Conservation (phyloP, 2,329 filamentous ascomycete species). For the Orbilia javanica region DNA sequence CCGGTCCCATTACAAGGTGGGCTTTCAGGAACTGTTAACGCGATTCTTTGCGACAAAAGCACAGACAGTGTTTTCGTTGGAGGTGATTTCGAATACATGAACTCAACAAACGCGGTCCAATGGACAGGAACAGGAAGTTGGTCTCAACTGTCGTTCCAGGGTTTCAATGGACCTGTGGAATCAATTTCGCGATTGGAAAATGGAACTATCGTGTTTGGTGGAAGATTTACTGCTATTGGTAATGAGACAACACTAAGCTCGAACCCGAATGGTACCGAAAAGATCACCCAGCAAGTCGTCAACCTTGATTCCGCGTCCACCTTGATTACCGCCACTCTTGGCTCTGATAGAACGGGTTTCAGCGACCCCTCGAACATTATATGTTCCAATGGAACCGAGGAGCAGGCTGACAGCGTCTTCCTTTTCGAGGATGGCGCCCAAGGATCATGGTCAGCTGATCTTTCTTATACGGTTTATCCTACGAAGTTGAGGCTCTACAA, state of each 20-base stretch:
- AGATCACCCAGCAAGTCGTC: constrained; percentile 73
- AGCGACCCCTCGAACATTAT: constrained; percentile 83
- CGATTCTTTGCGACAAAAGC: constrained; percentile 83
- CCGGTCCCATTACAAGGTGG: constrained; percentile 80
- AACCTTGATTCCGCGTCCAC: constrained; percentile 81
- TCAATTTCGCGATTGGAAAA: constrained; percentile 84
- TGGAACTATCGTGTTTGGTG: constrained; percentile 91
- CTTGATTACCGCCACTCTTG: constrained; percentile 74
- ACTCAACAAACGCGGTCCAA: constrained; percentile 89
- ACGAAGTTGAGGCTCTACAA: constrained; percentile 91
- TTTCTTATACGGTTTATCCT: constrained; percentile 85
- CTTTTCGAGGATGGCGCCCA: constrained; percentile 74
- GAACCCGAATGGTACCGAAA: constrained; percentile 71
- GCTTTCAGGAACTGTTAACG: constrained; percentile 83
- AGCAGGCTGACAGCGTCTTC: constrained; percentile 83
- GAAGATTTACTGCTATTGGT: constrained; percentile 86
- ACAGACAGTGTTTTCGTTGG: constrained; percentile 89
- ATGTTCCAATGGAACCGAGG: constrained; percentile 75
- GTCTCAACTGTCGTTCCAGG: constrained; percentile 86
- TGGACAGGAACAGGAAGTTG: constrained; percentile 79
- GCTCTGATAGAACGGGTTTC: constrained; percentile 74
- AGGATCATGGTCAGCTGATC: constrained; percentile 86
- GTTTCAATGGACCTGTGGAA: constrained; percentile 91
- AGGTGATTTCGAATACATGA: constrained; percentile 81
- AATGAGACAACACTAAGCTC: constrained; percentile 77